phyloP scores from a whole-genome alignment of 148 eudicot species.

The Linanthus parryae region DNA sequence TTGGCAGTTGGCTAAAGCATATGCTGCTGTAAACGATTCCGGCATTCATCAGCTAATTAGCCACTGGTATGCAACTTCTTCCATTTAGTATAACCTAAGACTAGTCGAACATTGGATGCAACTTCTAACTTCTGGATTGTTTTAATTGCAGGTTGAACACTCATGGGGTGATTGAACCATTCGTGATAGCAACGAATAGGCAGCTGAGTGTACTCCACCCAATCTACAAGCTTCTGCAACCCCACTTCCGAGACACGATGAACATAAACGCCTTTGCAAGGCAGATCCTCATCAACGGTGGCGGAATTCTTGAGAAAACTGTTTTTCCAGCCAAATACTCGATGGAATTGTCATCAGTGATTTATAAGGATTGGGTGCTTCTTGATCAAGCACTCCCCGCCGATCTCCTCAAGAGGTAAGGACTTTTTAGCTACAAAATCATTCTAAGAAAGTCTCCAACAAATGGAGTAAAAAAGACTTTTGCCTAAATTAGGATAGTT shows the following conservation, averaged over 20 bases:
- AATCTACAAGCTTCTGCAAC: conserved; percentile 58
- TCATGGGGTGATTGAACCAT: conserved; percentile 61
- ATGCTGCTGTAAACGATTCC: conserved; percentile 59
- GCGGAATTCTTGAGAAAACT: conserved; percentile 51
- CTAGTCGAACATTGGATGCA: too few species aligned
- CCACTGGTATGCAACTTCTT: conserved; percentile 46
- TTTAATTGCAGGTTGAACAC: conserved; percentile 46
- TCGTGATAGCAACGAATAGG: conserved; percentile 65
- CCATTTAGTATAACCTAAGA: too few species aligned
- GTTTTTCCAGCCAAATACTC: conserved; percentile 50
- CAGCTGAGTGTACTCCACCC: conserved; percentile 70
- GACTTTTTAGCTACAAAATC: too few species aligned
- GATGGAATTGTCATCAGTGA: conserved; percentile 44
- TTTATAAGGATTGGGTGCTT: conserved; percentile 56
- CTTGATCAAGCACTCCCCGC: conserved; percentile 65
- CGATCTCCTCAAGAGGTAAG: conserved; percentile 72
- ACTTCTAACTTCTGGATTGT: too few species aligned
- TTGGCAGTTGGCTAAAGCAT: conserved; percentile 77
- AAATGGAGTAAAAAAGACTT: too few species aligned
- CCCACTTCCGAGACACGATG: conserved; percentile 72
- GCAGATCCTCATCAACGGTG: conserved; percentile 55
- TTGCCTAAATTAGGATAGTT: too few species aligned
- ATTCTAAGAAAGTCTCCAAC: too few species aligned
- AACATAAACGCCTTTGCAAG: conserved; percentile 53
- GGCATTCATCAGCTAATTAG: conserved; percentile 65